Conservation (phyloP, 495 filamentous ascomycete species). For the Aspergillus funiculosus region DNA sequence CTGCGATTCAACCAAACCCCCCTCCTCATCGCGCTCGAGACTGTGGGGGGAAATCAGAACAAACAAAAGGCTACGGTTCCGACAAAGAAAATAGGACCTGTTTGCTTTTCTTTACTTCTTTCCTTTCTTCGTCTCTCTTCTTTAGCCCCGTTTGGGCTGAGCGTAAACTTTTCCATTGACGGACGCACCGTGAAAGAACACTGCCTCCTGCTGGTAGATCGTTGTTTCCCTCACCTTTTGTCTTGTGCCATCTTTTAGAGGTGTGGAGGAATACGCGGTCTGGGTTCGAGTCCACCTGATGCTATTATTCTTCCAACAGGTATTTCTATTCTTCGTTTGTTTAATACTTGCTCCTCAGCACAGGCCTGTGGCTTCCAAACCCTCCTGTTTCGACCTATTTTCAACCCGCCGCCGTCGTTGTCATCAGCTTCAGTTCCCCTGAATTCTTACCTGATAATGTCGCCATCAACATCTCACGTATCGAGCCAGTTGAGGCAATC, state of each 20-base stretch:
- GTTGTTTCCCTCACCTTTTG: constrained; percentile 26
- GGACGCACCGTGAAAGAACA: constrained; percentile 14
- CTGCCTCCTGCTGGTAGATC: no score
- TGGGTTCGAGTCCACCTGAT: constrained; percentile 5
- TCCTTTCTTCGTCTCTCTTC: constrained; percentile 5
- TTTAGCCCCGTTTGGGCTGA: background rate
- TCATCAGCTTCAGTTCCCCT: no score
- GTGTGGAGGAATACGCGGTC: background rate
- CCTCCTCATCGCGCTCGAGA: constrained; percentile 1
- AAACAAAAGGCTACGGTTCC: constrained; percentile 1
- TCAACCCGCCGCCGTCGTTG: no score
- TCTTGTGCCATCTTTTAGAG: constrained; percentile 1
- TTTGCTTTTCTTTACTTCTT: constrained; percentile 6
- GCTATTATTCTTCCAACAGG: constrained; percentile 8
- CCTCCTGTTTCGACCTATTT: background rate
- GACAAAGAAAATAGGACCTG: background rate
- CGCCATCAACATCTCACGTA: constrained; percentile 60
- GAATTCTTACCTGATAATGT: constrained; percentile 50
- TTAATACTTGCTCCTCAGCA: constrained; percentile 3
- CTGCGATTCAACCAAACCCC: constrained; percentile 10
- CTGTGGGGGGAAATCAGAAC: constrained; percentile 1
- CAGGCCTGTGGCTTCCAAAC: constrained; percentile 10
- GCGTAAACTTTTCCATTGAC: constrained; percentile 11
- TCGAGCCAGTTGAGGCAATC: constrained; percentile 73
- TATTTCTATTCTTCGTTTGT: constrained; percentile 2